phyloP scores from a whole-genome alignment of 441 rosid genomes.

The Erodium trifolium region DNA sequence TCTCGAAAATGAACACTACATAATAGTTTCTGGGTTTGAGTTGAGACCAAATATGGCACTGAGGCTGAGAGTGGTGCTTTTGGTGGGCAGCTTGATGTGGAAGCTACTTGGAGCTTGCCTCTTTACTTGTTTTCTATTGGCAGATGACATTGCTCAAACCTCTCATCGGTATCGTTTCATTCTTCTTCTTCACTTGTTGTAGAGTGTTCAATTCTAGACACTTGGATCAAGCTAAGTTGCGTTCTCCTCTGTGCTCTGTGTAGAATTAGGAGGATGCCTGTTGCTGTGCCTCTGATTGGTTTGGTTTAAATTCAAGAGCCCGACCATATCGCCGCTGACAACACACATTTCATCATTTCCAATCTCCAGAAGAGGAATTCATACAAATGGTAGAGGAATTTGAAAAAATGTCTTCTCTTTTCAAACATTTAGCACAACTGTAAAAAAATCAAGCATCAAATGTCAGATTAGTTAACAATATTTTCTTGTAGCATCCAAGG shows the following conservation, averaged over 20 bases:
- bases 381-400: too few species aligned
- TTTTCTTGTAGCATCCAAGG: background rate
- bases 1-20: too few species aligned
- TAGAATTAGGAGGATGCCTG: background rate
- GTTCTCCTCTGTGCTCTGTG: background rate
- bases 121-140: background rate
- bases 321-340: too few species aligned
- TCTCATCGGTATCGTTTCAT: background rate
- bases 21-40: background rate
- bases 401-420: too few species aligned
- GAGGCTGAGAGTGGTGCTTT: background rate
- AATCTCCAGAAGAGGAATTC: too few species aligned
- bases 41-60: background rate
- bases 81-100: background rate
- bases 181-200: background rate
- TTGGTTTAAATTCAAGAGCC: background rate
- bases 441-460: background rate
- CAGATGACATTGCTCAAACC: background rate
- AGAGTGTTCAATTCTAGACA: too few species aligned
- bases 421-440: background rate
- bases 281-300: background rate
- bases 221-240: background rate
- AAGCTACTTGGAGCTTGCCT: background rate
- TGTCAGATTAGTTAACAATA: background rate
- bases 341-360: too few species aligned